Evolutionary conservation across 345 rosid genomes (phyloP).

Genomic region (Eucalyptus brandiana): DNA sequence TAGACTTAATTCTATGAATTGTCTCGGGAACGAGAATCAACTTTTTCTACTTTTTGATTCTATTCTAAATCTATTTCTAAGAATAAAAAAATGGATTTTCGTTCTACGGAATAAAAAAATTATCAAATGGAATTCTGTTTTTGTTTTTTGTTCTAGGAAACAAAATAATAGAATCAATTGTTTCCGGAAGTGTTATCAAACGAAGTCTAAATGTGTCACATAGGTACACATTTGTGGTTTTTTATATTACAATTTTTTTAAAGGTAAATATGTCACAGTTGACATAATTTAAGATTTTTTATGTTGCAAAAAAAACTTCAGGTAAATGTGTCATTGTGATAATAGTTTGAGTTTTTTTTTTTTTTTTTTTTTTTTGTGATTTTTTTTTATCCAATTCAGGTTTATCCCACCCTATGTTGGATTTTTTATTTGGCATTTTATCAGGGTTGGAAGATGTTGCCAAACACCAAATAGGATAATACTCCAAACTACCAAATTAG

Average conservation of each 20-base stretch:
- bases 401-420: not conserved
- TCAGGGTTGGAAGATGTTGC: not conserved
- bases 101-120: no score
- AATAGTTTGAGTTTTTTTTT: not conserved
- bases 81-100: no score
- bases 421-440: no score
- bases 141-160: no score
- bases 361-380: no score
- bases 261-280: rapidly evolving
- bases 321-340: not conserved
- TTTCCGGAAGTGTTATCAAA: no score
- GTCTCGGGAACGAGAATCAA: rapidly evolving
- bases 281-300: rapidly evolving
- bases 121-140: rapidly evolving
- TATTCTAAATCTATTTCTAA: no score
- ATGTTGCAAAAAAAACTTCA: rapidly evolving
- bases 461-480: not conserved
- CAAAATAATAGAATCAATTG: rapidly evolving
- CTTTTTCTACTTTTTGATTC: rapidly evolving
- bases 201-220: not conserved
- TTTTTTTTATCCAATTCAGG: not conserved
- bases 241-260: not conserved
- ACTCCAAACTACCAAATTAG: not conserved
- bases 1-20: no score
- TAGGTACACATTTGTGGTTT: rapidly evolving